Evolutionary conservation across 768 basidiomycete genomes (phyloP), one percentile per base, ranked within the genome.

Genomic region (Naganishia vaughanmartiniae): DNA sequence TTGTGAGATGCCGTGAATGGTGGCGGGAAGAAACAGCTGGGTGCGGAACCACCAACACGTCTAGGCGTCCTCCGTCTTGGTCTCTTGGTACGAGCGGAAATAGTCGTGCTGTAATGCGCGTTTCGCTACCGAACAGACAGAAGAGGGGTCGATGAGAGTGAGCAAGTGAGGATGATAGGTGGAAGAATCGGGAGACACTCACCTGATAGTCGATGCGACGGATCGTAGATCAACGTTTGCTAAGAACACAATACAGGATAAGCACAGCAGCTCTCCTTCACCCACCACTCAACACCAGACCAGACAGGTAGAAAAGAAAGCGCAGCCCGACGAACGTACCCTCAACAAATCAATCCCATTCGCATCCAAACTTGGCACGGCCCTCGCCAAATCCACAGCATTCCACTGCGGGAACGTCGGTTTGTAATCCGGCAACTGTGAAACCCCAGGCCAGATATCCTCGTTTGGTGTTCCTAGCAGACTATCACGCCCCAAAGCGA

Each of bases 321-420:
- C 14, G 5, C 42, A 42, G 5, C 2, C n/a, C 42, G 15, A 7
- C 17, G 42, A 11, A 42, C 84, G 15, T 70, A 89, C 90, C 84
- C 87, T 86, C 31, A 95, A 83, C 72, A 94, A 81, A 75, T 95
- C 93, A 63, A 92, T 82, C n/a, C 91, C 93, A 67, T 82, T 84
- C 14, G 87, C 86, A 77, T 93, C 92, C 58, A 97, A 82, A 54
- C 86, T 85, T 21, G 88, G 86, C 15, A 94, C 89, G 84, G 85
- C 78, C 80, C 84, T 76, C 76, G 82, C 73, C 34, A 99, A 83
- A 69, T 93, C 90, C 74, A 90, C 89, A 48, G 84, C 83, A 36
- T 87, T 86, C 96, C 96, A 99, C 80, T 92, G 91, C 0, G 96
- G 96, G 87, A 99, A 98, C 11, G 94, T 89, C 4, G 91, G 80